These are phyloP conservation scores for Oligophagozyma castellii DNA, from an alignment of 1,139 yeast genomes.

Conservation along the genomic window DNA sequence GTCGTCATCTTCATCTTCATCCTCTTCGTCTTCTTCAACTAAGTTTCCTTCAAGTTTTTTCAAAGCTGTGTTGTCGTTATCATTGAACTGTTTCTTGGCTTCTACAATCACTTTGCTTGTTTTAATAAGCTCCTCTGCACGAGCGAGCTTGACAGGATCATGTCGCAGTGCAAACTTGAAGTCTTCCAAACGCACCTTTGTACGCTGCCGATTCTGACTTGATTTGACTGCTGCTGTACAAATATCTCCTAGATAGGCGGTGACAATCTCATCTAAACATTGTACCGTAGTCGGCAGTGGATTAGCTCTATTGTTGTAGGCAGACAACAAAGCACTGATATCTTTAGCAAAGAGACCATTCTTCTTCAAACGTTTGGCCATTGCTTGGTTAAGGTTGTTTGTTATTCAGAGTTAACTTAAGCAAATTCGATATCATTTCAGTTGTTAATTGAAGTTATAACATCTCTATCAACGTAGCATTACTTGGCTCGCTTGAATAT, in stretches of 20 bases:
- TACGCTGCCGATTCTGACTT: slow-evolving; percentile 42
- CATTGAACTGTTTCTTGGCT: slow-evolving; percentile 75
- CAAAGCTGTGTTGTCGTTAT: slow-evolving; percentile 36
- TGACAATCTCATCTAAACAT: slow-evolving; percentile 70
- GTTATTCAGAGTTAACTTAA: too few relatives aligned
- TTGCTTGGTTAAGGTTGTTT: neutral
- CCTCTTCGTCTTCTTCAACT: slow-evolving; percentile 25
- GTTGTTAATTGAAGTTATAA: too few relatives aligned
- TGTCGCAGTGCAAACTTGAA: slow-evolving; percentile 72
- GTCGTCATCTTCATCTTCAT: slow-evolving; percentile 18
- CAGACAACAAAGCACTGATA: slow-evolving; percentile 62
- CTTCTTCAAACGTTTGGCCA: slow-evolving; percentile 19
- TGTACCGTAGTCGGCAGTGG: slow-evolving; percentile 69
- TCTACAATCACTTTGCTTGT: slow-evolving; percentile 63
- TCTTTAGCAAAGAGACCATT: slow-evolving; percentile 45
- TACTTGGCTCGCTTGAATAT: too few relatives aligned
- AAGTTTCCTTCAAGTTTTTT: slow-evolving; percentile 22
- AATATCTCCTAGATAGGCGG: slow-evolving; percentile 61
- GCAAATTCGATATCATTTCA: too few relatives aligned
- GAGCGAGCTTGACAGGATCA: slow-evolving; percentile 72
- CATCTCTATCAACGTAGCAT: too few relatives aligned
- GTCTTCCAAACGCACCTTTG: slow-evolving; percentile 75
- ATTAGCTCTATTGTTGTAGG: slow-evolving; percentile 74
- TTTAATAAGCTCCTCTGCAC: slow-evolving; percentile 66
- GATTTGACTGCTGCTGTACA: slow-evolving; percentile 38